phyloP scores from a whole-genome alignment of 2,329 filamentous ascomycete genomes.

The Exophiala sideris region DNA sequence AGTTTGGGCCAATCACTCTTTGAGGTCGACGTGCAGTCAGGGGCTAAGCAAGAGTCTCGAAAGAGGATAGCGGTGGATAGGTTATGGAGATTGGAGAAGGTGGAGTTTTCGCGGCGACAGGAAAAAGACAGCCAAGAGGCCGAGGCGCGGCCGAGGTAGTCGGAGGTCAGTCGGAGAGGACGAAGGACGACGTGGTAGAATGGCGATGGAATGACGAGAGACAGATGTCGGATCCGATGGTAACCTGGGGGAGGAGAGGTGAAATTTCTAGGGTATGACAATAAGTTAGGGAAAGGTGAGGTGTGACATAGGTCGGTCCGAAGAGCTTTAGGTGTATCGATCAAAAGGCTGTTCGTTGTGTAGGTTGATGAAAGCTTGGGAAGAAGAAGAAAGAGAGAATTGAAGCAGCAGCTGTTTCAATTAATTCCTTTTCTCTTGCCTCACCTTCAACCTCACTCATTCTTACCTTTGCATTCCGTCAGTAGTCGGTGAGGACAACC shows the following conservation, averaged over 20 bases:
- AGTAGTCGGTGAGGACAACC: neutral
- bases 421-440: neutral
- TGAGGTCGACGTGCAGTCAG: neutral
- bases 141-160: conserved; percentile 15
- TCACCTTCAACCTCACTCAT: neutral
- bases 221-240: too few relatives aligned
- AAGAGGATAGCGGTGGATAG: neutral
- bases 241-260: neutral
- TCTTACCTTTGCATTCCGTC: neutral
- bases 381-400: too few relatives aligned
- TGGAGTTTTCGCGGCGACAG: neutral
- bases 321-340: too few relatives aligned
- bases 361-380: too few relatives aligned
- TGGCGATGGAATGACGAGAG: neutral
- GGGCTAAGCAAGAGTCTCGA: neutral
- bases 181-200: neutral
- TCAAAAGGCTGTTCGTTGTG: too few relatives aligned
- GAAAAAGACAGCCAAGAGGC: neutral
- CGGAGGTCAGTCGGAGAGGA: conserved; percentile 14
- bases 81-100: neutral
- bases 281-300: too few relatives aligned
- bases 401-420: too few relatives aligned
- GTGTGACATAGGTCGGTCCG: too few relatives aligned
- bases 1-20: conserved; percentile 4
- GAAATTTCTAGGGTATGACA: neutral